A percentile compares a stretch with the other conserved stretches of the same genome.
Conservation (phyloP, 192 early-diverging fungal genomes). For the Dissophora globulifera region DNA sequence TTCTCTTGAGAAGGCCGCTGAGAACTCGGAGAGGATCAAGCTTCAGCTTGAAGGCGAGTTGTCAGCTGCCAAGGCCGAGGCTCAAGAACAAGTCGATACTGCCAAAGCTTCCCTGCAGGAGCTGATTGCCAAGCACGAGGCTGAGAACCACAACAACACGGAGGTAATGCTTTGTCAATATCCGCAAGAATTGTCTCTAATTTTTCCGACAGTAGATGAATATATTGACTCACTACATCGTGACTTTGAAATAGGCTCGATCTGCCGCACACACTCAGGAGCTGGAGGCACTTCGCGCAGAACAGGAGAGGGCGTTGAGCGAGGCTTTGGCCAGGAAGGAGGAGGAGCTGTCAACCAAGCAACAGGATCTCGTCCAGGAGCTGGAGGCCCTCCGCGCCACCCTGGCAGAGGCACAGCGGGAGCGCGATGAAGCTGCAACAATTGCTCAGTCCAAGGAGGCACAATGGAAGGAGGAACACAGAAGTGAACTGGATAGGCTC, state of each 20-base stretch:
- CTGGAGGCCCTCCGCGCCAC: constrained; percentile 18
- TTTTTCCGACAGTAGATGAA: background rate
- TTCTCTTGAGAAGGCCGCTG: constrained; percentile 31
- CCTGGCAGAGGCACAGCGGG: constrained; percentile 10
- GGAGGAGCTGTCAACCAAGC: constrained; percentile 17
- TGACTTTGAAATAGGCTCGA: constrained; percentile 1
- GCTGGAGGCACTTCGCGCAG: constrained; percentile 25
- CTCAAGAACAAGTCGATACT: constrained; percentile 30
- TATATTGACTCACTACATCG: background rate
- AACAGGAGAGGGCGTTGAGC: constrained; percentile 17
- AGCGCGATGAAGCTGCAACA: constrained; percentile 28
- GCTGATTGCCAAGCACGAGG: constrained; percentile 33
- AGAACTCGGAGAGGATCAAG: constrained; percentile 15
- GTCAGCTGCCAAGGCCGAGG: constrained; percentile 1
- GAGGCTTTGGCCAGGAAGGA: constrained; percentile 31
- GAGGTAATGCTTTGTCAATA: constrained; percentile 18
- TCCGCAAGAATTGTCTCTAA: too few species aligned
- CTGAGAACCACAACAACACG: constrained; percentile 15
- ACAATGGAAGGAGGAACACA: constrained; percentile 28
- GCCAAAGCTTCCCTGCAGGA: constrained; percentile 37
- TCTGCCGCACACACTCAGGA: constrained; percentile 18
- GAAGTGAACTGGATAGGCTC: constrained; percentile 7
- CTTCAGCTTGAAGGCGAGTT: constrained; percentile 26
- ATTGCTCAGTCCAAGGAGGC: constrained; percentile 19
- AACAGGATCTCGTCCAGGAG: constrained; percentile 20